These are phyloP conservation scores for Fusarium chuoi DNA, from an alignment of 2,329 filamentous ascomycete species.

Conservation along the genomic window DNA sequence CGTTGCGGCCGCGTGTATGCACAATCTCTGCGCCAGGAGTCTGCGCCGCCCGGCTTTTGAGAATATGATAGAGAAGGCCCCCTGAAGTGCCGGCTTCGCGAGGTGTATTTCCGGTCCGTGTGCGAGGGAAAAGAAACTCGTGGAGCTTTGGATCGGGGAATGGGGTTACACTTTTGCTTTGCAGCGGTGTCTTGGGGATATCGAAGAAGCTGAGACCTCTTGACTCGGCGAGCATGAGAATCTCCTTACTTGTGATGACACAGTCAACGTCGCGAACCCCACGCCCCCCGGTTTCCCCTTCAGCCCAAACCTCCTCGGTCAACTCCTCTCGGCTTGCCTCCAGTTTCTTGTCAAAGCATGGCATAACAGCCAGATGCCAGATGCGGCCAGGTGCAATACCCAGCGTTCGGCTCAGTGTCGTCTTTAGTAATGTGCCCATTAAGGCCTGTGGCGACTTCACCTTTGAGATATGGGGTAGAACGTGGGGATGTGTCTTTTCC, in stretches of 20 bases:
- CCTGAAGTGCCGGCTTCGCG: conserved; percentile 81
- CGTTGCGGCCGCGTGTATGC: conserved; percentile 81
- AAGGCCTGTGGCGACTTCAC: conserved; percentile 96
- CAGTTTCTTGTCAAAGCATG: conserved; percentile 98
- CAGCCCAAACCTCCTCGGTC: conserved; percentile 80
- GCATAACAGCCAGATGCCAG: conserved; percentile 97
- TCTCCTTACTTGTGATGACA: conserved; percentile 95
- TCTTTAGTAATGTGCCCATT: conserved; percentile 90
- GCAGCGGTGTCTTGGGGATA: conserved; percentile 69
- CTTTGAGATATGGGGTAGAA: conserved; percentile 88
- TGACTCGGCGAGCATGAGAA: conserved; percentile 87
- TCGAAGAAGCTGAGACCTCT: conserved; percentile 80
- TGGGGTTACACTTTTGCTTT: conserved; percentile 53
- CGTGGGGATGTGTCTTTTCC: conserved; percentile 95
- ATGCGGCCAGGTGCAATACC: conserved; percentile 81
- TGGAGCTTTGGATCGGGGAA: conserved; percentile 81
- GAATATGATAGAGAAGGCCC: conserved; percentile 87
- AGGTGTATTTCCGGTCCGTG: conserved; percentile 55
- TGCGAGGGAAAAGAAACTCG: conserved; percentile 77
- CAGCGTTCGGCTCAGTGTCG: conserved; percentile 77
- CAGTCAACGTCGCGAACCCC: conserved; percentile 92
- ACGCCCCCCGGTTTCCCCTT: conserved; percentile 57
- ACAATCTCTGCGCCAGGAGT: conserved; percentile 78
- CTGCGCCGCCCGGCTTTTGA: conserved; percentile 76
- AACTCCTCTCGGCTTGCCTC: conserved; percentile 95